Percentiles rank a stretch among this genome's conserved stretches.
These are phyloP conservation scores for Epichloe aotearoae DNA, from an alignment of 2,329 filamentous ascomycete genomes.

Conservation along the genomic window DNA sequence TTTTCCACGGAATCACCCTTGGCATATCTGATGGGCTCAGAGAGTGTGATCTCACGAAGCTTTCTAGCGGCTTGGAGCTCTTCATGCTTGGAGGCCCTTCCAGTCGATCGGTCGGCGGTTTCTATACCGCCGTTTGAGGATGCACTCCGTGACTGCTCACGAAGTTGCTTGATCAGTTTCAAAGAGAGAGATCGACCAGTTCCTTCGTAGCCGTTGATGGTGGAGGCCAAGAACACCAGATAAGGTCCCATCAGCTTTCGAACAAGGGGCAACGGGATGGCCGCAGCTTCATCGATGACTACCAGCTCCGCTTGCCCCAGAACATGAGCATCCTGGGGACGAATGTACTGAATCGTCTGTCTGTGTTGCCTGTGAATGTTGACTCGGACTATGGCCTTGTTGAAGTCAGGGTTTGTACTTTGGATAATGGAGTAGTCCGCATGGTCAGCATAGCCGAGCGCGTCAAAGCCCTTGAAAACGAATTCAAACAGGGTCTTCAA, in stretches of 20 bases:
- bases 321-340: conserved; percentile 89
- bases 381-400: conserved; percentile 95
- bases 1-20: conserved; percentile 85
- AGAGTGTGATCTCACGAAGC: conserved; percentile 80
- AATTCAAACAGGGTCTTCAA: conserved; percentile 98
- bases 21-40: conserved; percentile 89
- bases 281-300: conserved; percentile 94
- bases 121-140: conserved; percentile 44
- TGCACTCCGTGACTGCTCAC: conserved; percentile 72
- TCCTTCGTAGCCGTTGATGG: conserved; percentile 97
- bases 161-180: conserved; percentile 92
- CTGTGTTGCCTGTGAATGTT: conserved; percentile 91
- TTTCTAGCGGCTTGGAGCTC: conserved; percentile 58
- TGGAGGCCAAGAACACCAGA: conserved; percentile 97
- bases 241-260: conserved; percentile 93
- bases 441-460: conserved; percentile 85
- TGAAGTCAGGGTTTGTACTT: conserved; percentile 95
- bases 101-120: conserved; percentile 66
- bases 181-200: conserved; percentile 89
- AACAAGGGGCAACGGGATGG: conserved; percentile 86
- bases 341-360: conserved; percentile 97
- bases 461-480: conserved; percentile 95
- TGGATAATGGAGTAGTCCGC: conserved; percentile 97
- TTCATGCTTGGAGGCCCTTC: conserved; percentile 52
- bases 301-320: conserved; percentile 89